Evolutionary conservation across 2,329 filamentous ascomycete genomes (phyloP).

Genomic region (Aspergillus hiratsukae): DNA sequence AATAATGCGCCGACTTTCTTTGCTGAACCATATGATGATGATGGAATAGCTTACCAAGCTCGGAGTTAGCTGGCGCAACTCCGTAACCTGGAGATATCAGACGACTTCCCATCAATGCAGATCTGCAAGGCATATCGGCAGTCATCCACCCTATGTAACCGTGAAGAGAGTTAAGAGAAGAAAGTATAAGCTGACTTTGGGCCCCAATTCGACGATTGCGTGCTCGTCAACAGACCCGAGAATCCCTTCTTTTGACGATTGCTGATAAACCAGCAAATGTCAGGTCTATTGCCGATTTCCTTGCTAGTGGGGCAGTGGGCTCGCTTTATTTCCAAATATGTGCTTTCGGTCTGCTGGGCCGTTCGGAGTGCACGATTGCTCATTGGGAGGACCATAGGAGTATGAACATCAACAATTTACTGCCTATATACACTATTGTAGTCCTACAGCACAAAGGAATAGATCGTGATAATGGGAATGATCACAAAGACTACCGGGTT

Average conservation of each 20-base stretch:
- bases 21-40: too few relatives aligned
- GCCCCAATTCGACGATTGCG: not conserved
- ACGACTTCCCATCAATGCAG: not conserved
- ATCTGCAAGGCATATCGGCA: not conserved
- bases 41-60: not conserved
- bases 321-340: conserved; percentile 30
- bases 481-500: not conserved
- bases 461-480: not conserved
- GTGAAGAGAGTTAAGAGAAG: not conserved
- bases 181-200: not conserved
- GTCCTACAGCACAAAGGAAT: not conserved
- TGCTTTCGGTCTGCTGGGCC: conserved; percentile 28
- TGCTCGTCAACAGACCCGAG: not conserved
- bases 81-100: not conserved
- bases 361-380: not conserved
- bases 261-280: conserved; percentile 4
- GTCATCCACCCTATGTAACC: not conserved
- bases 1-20: too few relatives aligned
- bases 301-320: conserved; percentile 22
- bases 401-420: not conserved
- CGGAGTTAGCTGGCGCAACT: not conserved
- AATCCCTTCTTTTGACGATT: not conserved
- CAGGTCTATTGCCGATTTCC: conserved; percentile 20
- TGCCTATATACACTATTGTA: not conserved
- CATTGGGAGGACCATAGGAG: not conserved